These are phyloP conservation scores for Aspergillus caelatus DNA, from an alignment of 2,329 filamentous ascomycete species.

Conservation along the genomic window DNA sequence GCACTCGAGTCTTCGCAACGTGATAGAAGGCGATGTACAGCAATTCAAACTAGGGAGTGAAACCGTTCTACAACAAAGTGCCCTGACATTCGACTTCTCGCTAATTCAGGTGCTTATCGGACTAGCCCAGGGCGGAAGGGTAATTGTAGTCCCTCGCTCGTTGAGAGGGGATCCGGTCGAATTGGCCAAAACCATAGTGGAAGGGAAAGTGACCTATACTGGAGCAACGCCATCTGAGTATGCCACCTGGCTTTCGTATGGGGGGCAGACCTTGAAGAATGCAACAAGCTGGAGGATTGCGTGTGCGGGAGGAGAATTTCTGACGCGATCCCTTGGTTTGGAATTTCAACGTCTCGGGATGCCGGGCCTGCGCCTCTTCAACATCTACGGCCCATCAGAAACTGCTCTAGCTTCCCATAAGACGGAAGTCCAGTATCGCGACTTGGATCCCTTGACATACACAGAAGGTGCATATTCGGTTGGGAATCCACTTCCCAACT, in stretches of 20 bases:
- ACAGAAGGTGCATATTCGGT: background rate
- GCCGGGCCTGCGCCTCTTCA: background rate
- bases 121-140: background rate
- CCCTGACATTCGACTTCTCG: conserved; percentile 20
- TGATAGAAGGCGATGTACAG: conserved; percentile 22
- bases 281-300: background rate
- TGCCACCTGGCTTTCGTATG: background rate
- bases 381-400: background rate
- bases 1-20: conserved; percentile 25
- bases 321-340: background rate
- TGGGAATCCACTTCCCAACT: conserved; percentile 1
- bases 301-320: background rate
- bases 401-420: background rate
- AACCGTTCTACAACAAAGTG: conserved; percentile 20
- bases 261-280: background rate
- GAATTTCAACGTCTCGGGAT: background rate
- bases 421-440: background rate
- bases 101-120: conserved; percentile 19
- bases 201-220: background rate
- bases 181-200: background rate
- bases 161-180: background rate
- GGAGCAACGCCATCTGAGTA: background rate
- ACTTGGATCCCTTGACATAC: background rate
- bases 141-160: too few species aligned
- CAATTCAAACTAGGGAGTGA: conserved; percentile 12